These are phyloP conservation scores for Iris pallida DNA, from an alignment of 116 monocot genomes.

Conservation along the genomic window DNA sequence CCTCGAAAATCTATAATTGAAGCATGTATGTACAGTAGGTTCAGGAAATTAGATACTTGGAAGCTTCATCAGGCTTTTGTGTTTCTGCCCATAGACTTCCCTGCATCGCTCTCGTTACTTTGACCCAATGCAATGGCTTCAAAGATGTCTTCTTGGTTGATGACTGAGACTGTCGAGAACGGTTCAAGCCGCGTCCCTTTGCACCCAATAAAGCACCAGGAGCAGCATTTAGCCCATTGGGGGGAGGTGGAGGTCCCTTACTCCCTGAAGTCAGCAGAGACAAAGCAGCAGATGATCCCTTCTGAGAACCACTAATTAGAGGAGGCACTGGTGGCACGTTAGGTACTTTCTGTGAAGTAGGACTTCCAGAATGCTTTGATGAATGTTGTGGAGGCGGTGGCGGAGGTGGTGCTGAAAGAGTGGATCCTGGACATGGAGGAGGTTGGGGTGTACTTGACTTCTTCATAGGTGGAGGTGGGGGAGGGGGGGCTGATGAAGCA, in stretches of 20 bases:
- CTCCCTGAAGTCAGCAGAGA: not conserved
- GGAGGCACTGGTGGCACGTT: slow-evolving; percentile 39
- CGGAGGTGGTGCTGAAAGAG: slow-evolving; percentile 11
- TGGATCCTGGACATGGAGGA: slow-evolving; percentile 10
- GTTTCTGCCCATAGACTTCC: slow-evolving; percentile 96
- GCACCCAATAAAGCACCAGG: slow-evolving; percentile 7
- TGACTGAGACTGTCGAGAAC: slow-evolving; percentile 31
- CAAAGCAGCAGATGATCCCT: slow-evolving; percentile 2
- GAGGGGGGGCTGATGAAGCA: slow-evolving; percentile 1
- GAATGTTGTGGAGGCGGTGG: slow-evolving; percentile 21
- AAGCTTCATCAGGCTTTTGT: slow-evolving; percentile 55
- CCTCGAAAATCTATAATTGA: not conserved
- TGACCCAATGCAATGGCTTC: slow-evolving; percentile 93
- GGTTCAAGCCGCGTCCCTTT: slow-evolving; percentile 36
- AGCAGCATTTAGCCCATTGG: slow-evolving; percentile 21
- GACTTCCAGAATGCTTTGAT: slow-evolving; percentile 12
- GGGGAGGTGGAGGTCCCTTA: slow-evolving; percentile 35
- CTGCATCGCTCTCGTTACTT: slow-evolving; percentile 94
- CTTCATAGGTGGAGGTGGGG: slow-evolving; percentile 9
- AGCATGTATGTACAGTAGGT: not conserved
- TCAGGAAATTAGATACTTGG: slow-evolving; percentile 32
- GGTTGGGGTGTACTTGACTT: slow-evolving; percentile 25
- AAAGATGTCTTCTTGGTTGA: slow-evolving; percentile 51
- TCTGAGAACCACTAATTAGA: slow-evolving; percentile 1
- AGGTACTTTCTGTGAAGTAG: not conserved